Conservation (phyloP, 495 filamentous ascomycete species). For the Pseudomonodictys pantanalensis region DNA sequence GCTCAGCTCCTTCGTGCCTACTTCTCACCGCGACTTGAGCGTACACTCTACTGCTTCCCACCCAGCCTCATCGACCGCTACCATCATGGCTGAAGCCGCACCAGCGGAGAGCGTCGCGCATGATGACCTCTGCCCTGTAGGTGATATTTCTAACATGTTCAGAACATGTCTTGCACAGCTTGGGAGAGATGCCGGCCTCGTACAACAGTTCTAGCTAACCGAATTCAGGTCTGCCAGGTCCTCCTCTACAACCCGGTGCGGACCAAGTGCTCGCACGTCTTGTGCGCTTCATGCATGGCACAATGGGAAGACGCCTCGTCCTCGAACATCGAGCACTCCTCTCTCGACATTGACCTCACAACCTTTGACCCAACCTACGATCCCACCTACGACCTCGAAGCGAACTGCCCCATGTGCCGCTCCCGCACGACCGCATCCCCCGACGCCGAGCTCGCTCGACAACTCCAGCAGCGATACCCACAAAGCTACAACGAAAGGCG, state of each 20-base stretch:
- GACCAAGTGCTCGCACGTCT: constrained; percentile 31
- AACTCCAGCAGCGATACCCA: constrained; percentile 25
- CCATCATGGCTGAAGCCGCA: not conserved
- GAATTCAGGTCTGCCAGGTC: constrained; percentile 28
- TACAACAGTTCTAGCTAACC: too few species aligned
- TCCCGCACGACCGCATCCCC: constrained; percentile 23
- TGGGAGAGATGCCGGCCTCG: too few species aligned
- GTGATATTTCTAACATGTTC: not conserved
- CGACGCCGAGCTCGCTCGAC: not conserved
- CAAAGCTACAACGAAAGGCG: constrained; percentile 20
- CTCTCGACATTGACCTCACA: constrained; percentile 27
- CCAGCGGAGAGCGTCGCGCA: constrained; percentile 12
- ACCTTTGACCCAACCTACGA: constrained; percentile 20
- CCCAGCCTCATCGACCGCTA: not conserved
- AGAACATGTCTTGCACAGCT: not conserved
- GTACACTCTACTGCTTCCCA: not conserved
- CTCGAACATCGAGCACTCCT: constrained; percentile 21
- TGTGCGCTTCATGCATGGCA: constrained; percentile 35
- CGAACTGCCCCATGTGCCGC: constrained; percentile 37
- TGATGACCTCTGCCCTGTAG: constrained; percentile 33
- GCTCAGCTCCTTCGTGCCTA: not conserved
- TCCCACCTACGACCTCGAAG: constrained; percentile 19
- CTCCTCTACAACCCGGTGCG: constrained; percentile 33
- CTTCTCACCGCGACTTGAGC: not conserved
- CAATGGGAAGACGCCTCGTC: constrained; percentile 29